phyloP scores from a whole-genome alignment of 768 basidiomycete species.

The Cyclocybe aegerita region DNA sequence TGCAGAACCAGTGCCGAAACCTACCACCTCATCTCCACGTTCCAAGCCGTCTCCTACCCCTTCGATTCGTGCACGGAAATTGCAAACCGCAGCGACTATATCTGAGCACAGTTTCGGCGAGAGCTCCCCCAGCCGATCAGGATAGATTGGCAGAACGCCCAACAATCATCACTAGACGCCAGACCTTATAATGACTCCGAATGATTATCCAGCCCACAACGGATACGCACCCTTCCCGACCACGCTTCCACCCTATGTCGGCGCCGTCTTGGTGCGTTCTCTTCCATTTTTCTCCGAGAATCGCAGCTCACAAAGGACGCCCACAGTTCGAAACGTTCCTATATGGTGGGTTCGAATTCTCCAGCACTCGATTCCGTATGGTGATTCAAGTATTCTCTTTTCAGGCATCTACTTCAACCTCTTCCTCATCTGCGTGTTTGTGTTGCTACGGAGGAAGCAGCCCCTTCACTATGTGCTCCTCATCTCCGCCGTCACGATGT shows the following conservation, averaged over 20 bases:
- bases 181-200: not conserved
- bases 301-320: not conserved
- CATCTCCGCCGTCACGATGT: conserved; percentile 33
- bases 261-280: conserved; percentile 20
- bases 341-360: conserved; percentile 17
- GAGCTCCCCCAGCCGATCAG: too few relatives aligned
- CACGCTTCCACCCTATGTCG: conserved; percentile 21
- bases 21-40: too few relatives aligned
- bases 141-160: too few relatives aligned
- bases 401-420: conserved; percentile 36
- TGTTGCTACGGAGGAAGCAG: conserved; percentile 27
- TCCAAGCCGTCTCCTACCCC: too few relatives aligned
- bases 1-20: too few relatives aligned
- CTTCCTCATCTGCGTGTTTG: conserved; percentile 32
- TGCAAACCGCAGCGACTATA: too few relatives aligned
- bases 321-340: conserved; percentile 26
- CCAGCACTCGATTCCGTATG: not conserved
- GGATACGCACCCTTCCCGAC: conserved; percentile 13
- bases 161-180: too few relatives aligned
- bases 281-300: not conserved
- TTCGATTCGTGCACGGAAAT: too few relatives aligned
- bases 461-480: conserved; percentile 27
- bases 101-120: too few relatives aligned
- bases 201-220: conserved; percentile 2
- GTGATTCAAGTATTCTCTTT: not conserved